Percentiles rank a stretch among this genome's conserved stretches.
Conservation (phyloP, 768 basidiomycete genomes). For the Naganishia vishniacii region DNA sequence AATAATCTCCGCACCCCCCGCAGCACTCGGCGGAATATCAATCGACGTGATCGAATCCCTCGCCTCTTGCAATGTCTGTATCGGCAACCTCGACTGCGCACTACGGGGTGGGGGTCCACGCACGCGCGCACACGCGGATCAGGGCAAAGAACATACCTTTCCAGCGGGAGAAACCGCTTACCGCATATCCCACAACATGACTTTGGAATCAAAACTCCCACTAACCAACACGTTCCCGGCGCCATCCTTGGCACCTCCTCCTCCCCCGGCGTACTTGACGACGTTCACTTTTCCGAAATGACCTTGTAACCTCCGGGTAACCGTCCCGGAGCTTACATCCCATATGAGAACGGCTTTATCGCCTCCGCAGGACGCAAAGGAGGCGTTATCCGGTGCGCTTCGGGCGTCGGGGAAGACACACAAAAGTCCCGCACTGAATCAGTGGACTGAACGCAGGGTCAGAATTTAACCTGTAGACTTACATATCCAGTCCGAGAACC, state of each 20-base stretch:
- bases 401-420: no score
- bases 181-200: slow-evolving; percentile 88
- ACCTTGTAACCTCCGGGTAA: slow-evolving; percentile 73
- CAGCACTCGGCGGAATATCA: slow-evolving; percentile 41
- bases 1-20: slow-evolving; percentile 60
- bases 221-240: slow-evolving; percentile 82
- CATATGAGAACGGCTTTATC: slow-evolving; percentile 89
- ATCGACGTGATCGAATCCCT: slow-evolving; percentile 79
- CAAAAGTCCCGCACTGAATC: no score
- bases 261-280: slow-evolving; percentile 62
- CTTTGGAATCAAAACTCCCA: slow-evolving; percentile 87
- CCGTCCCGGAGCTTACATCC: slow-evolving; percentile 86
- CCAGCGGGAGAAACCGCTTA: slow-evolving; percentile 45
- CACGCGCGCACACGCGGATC: not conserved
- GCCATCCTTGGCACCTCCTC: slow-evolving; percentile 52
- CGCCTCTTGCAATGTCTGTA: slow-evolving; percentile 84
- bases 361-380: slow-evolving; percentile 88
- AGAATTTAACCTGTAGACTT: no score
- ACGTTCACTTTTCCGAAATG: slow-evolving; percentile 86
- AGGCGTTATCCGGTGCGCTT: slow-evolving; percentile 86
- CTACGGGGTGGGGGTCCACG: no score
- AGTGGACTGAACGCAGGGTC: no score
- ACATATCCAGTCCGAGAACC: slow-evolving; percentile 85
- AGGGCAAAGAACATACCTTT: not conserved
- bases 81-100: slow-evolving; percentile 70